These are phyloP conservation scores for Pisolithus thermaeus DNA, from an alignment of 1,284 basidiomycete species.

Conservation along the genomic window DNA sequence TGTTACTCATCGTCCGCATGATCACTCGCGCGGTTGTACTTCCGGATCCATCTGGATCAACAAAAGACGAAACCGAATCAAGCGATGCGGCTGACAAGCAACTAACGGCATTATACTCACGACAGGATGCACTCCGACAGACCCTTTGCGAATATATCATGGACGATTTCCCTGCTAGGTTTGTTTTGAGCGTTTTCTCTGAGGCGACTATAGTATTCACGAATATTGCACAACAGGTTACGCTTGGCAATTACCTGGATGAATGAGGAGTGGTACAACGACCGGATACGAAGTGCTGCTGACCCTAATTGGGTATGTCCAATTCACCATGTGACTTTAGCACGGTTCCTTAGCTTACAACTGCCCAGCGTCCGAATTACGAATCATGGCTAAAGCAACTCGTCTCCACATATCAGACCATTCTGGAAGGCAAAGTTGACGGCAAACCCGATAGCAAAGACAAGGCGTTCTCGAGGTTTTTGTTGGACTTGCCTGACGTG, in stretches of 20 bases:
- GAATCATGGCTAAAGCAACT: conserved; percentile 77
- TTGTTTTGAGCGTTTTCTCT: conserved; percentile 16
- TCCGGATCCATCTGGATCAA: conserved; percentile 12
- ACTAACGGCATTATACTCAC: conserved; percentile 40
- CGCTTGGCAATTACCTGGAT: conserved; percentile 93
- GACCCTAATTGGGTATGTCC: conserved; percentile 55
- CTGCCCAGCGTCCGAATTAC: conserved; percentile 62
- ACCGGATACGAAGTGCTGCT: conserved; percentile 56
- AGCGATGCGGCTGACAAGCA: conserved; percentile 23
- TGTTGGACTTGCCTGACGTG: conserved; percentile 81
- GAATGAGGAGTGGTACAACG: conserved; percentile 99
- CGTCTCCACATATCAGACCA: conserved; percentile 69
- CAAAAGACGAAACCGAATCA: conserved; percentile 20
- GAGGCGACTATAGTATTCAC: neutral
- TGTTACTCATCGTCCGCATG: conserved; percentile 83
- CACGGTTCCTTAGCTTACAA: conserved; percentile 5
- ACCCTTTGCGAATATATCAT: conserved; percentile 84
- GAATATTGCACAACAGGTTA: conserved; percentile 40
- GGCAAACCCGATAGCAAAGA: conserved; percentile 53
- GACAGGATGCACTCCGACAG: conserved; percentile 71
- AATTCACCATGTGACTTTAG: neutral
- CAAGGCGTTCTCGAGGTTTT: conserved; percentile 78
- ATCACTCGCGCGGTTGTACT: conserved; percentile 77
- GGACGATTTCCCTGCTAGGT: conserved; percentile 81
- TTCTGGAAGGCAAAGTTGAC: conserved; percentile 48